phyloP scores from a whole-genome alignment of 768 basidiomycete genomes.

The Pholiota molesta region DNA sequence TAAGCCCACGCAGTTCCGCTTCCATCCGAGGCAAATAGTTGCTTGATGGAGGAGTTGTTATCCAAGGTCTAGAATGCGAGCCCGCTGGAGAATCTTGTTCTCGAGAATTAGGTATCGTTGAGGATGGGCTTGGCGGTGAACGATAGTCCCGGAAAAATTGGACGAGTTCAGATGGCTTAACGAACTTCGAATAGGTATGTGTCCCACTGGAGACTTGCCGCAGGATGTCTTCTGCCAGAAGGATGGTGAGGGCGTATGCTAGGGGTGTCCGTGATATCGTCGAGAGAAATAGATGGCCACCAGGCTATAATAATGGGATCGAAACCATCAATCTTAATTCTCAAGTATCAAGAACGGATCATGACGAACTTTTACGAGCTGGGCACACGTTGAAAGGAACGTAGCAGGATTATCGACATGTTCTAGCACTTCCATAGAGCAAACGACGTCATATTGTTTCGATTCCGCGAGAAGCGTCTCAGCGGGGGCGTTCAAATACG shows the following conservation, averaged over 20 bases:
- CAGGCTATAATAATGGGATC: slow-evolving; percentile 61
- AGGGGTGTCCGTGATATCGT: slow-evolving; percentile 82
- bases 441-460: slow-evolving; percentile 86
- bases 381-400: slow-evolving; percentile 81
- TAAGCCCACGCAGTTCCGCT: slow-evolving; percentile 79
- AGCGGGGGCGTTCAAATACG: slow-evolving; percentile 74
- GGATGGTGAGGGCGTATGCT: slow-evolving; percentile 51
- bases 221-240: slow-evolving; percentile 80
- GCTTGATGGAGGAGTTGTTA: slow-evolving; percentile 48
- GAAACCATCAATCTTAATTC: background rate
- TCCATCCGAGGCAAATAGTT: slow-evolving; percentile 61
- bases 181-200: slow-evolving; percentile 88
- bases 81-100: background rate
- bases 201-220: slow-evolving; percentile 84
- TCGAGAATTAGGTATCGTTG: slow-evolving; percentile 6
- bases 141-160: slow-evolving; percentile 75
- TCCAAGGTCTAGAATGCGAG: slow-evolving; percentile 51
- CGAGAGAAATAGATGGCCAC: slow-evolving; percentile 93
- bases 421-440: slow-evolving; percentile 97
- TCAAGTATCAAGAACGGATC: background rate
- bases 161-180: slow-evolving; percentile 85
- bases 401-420: slow-evolving; percentile 91
- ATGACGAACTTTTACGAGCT: slow-evolving; percentile 78
- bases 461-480: slow-evolving; percentile 70
- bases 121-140: slow-evolving; percentile 22